Base-by-base conservation (phyloP, 306 rosid species). In the Glycine latifolia region DNA sequence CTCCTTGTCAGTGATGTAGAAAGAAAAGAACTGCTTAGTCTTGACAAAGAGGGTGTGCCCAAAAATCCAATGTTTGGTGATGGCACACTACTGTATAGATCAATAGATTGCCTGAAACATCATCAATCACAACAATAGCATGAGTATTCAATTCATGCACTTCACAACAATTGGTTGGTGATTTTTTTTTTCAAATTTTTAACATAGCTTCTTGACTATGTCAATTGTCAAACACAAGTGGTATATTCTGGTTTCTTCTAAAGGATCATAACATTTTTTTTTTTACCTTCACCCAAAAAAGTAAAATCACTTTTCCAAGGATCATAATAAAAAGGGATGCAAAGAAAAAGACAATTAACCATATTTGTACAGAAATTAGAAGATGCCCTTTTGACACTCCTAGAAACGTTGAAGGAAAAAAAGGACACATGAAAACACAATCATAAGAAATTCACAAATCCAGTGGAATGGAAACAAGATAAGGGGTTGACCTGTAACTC, bases 1-100 rank as follows among this genome's bases (percentile, higher is more conserved):
- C 99, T 93, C 82, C 94, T 96, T 73, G 99, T 93, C 48, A 96
- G 79, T 50, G 99, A 90, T 33, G 99, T 79, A 41, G 98, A 93
- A 14, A 95, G 93, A 82, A 89, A 96, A 0, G 99, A 96, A 73
- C 99, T 92, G 79, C 99, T 91, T 48, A 96, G 76, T 89, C 97
- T 91, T n/a, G 92, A 70, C 82, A 95, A 44, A 20, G 99, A 54
- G 26, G 97, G 82, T 67, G 97, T 91, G 69, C 97, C 97, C 74
- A 95, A 79, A 87, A 92, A 89, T 80, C 98, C 98, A 75, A 95
- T 88, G 62, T 88, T 82, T 65, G 98, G 98, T 33, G 99, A 96
- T 53, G 92, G 94, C 1, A 96, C 97, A 75, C 98, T 96, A 68
- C 99, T 89, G 47, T 93, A 90, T 73, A 96, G 86, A 89, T 96